Evolutionary conservation across 2,329 filamentous ascomycete genomes (phyloP), one percentile per base, ranked within the genome.

Genomic region (Alternaria sp.): DNA sequence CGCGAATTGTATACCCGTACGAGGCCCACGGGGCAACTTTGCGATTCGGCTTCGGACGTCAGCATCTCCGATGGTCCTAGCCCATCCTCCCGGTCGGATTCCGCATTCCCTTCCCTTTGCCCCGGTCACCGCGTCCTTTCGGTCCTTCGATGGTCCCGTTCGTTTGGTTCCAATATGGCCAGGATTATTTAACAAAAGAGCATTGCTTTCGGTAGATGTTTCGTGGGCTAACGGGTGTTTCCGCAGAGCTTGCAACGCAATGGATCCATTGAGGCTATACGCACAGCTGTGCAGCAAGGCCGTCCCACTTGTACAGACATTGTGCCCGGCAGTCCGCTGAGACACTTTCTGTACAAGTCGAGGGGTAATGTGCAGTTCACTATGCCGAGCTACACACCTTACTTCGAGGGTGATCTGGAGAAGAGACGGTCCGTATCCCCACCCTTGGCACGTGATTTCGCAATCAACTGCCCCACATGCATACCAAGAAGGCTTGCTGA

Each of bases 341-440:
- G 91, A 70, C 96, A 99, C 83, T 99, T 98, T 76, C 82, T 99
- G 17, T 99, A 97, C 85, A 99, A 98, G 81, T 97, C 93, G 15
- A 88, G 93, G 63, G 90, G 91, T 19, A 97, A 99, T 72, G 96
- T 99, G 26, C 96, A 99, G 78, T 99, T 97, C 80, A 91, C 89
- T 70, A 97, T 97, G 93, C 91, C 94, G 1, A 89, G 92, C 0
- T 91, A 93, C 64, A 85, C 88, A 10, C 90, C 92, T 0, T 83
- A 89, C 60, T 96, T 96, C 74, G 80, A 78, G 23, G 83, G 76
- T 3, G 77, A 87, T 5, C 82, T 92, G 50, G 85, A 88, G 45
- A 86, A 88, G 54, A 86, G 93, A 76, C 88, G 89, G 81, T 88
- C 79, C 64, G 80, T 71, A 57, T 19, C 6, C 4, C 54, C 43